phyloP scores from a whole-genome alignment of 176 grass and related monocot genomes.

The Thinopyrum elongatum region DNA sequence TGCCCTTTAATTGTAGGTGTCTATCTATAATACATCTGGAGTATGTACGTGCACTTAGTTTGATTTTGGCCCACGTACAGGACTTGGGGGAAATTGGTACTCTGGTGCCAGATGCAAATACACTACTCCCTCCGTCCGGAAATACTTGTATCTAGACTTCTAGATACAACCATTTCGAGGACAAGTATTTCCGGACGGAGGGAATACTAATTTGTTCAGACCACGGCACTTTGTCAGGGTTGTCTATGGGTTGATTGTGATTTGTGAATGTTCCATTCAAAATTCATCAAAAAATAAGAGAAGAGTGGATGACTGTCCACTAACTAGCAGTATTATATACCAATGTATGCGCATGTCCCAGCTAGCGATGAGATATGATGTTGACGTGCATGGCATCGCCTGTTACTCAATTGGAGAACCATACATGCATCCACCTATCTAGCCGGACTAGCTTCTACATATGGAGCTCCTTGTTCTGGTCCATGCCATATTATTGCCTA shows the following conservation, averaged over 20 bases:
- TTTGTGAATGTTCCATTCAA: neutral
- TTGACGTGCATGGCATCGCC: neutral
- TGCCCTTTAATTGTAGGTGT: neutral
- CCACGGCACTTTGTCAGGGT: neutral
- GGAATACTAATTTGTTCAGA: neutral
- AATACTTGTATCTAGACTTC: too few species aligned
- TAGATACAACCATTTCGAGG: too few species aligned
- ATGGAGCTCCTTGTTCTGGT: neutral
- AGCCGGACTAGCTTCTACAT: neutral
- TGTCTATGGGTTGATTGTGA: neutral
- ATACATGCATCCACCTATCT: neutral
- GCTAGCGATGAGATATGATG: neutral
- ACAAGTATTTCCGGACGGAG: too few species aligned
- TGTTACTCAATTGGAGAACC: slow-evolving; percentile 1
- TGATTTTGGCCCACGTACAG: neutral
- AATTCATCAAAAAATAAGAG: too few species aligned
- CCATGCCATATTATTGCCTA: neutral
- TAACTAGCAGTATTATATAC: neutral
- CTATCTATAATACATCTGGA: neutral
- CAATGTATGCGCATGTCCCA: neutral
- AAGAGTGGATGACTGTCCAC: neutral
- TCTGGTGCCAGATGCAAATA: neutral
- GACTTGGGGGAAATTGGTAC: neutral
- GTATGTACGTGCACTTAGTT: neutral
- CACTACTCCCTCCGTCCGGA: too few species aligned